Conservation (phyloP, 208 protist species). For the Trypanosoma rangeli region DNA sequence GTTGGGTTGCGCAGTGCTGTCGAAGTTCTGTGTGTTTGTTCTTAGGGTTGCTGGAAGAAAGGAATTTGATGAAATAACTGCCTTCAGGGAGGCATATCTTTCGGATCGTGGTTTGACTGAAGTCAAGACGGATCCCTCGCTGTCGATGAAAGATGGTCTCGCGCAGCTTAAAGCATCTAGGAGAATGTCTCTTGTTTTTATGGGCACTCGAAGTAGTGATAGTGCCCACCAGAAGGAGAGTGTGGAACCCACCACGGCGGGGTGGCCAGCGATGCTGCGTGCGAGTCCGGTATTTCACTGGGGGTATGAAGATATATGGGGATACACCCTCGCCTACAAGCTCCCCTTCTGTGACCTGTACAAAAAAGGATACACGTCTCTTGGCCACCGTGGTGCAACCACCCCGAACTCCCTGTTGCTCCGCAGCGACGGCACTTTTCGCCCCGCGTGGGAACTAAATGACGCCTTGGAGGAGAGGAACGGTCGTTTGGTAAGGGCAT, state of each 20-base stretch:
- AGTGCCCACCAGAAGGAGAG: slow-evolving; percentile 51
- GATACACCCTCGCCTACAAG: slow-evolving; percentile 49
- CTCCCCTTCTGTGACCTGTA: slow-evolving; percentile 92
- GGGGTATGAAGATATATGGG: slow-evolving; percentile 79
- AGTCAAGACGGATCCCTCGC: slow-evolving; percentile 26
- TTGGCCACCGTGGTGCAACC: slow-evolving; percentile 59
- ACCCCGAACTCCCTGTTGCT: slow-evolving; percentile 54
- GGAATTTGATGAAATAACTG: slow-evolving; percentile 76
- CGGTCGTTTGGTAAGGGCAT: slow-evolving; percentile 35
- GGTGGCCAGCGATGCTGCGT: slow-evolving; percentile 89
- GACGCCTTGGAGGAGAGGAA: slow-evolving; percentile 40
- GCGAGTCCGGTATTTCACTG: slow-evolving; percentile 86
- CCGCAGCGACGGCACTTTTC: slow-evolving; percentile 59
- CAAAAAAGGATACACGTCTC: slow-evolving; percentile 82
- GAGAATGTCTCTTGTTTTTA: slow-evolving; percentile 70
- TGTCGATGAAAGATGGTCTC: slow-evolving; percentile 57
- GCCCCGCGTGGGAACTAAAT: slow-evolving; percentile 66
- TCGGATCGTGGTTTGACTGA: slow-evolving; percentile 29
- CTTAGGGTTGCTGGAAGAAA: slow-evolving; percentile 39
- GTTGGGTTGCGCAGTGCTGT: slow-evolving; percentile 40
- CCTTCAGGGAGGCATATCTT: slow-evolving; percentile 64
- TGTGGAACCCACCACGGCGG: slow-evolving; percentile 64
- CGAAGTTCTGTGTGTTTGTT: slow-evolving; percentile 56
- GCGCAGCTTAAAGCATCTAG: slow-evolving; percentile 41
- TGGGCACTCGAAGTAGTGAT: slow-evolving; percentile 86